These are phyloP conservation scores for Pisolithus sp. DNA, from an alignment of 768 basidiomycete species.

Conservation along the genomic window DNA sequence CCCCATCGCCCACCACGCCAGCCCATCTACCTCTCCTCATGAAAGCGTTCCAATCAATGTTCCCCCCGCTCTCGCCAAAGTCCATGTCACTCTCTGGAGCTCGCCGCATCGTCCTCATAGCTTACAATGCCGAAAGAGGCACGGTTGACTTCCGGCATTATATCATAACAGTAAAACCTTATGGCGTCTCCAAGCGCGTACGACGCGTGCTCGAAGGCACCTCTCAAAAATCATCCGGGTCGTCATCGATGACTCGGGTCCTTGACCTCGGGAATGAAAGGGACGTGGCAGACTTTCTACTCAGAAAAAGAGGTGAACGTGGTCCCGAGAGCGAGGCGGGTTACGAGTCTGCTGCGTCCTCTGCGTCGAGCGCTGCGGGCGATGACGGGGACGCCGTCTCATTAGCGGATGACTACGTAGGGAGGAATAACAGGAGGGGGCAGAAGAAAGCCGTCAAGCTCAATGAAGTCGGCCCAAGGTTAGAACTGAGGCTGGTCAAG, in stretches of 20 bases:
- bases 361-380: constrained; percentile 74
- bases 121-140: constrained; percentile 80
- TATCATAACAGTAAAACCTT: constrained; percentile 90
- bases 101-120: constrained; percentile 87
- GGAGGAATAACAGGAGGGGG: constrained; percentile 88
- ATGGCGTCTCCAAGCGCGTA: constrained; percentile 89
- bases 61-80: constrained; percentile 86
- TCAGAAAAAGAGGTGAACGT: constrained; percentile 59
- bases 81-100: constrained; percentile 79
- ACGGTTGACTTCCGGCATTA: constrained; percentile 94
- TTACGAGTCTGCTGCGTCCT: constrained; percentile 78
- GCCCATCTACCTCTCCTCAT: constrained; percentile 86
- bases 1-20: constrained; percentile 65
- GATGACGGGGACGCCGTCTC: constrained; percentile 77
- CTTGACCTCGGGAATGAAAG: constrained; percentile 84
- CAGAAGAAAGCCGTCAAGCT: constrained; percentile 85
- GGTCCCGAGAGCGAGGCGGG: constrained; percentile 54
- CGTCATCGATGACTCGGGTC: constrained; percentile 32
- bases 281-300: constrained; percentile 92
- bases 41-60: constrained; percentile 94
- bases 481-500: constrained; percentile 91
- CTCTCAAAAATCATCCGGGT: constrained; percentile 22
- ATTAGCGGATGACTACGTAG: constrained; percentile 90
- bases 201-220: constrained; percentile 74
- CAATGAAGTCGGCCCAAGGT: constrained; percentile 91